Evolutionary conservation across 2,329 filamentous ascomycete genomes (phyloP), one percentile per base, ranked within the genome.

Genomic region (Myotisia sp.): DNA sequence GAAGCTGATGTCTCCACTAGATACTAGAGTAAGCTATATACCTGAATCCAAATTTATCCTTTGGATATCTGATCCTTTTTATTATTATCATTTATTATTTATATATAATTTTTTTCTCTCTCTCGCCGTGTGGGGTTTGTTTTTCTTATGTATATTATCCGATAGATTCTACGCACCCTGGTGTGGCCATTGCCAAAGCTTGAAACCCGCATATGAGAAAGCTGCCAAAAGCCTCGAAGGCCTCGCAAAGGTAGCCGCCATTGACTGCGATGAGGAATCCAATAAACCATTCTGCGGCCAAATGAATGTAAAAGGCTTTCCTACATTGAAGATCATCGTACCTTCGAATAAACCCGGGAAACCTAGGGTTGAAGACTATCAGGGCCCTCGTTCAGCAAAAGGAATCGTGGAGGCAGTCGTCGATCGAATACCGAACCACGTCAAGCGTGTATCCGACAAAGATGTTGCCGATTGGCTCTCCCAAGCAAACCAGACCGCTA

Each of bases 121-220:
- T 47, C n/a, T n/a, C n/a, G n/a, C n/a, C n/a, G n/a, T n/a, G n/a
- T n/a, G n/a, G n/a, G 41, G 22, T 75, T 27, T 26, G n/a, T n/a
- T n/a, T n/a, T n/a, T n/a, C n/a, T n/a, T n/a, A n/a, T n/a, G n/a
- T n/a, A n/a, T n/a, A n/a, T n/a, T n/a, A n/a, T n/a, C n/a, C n/a
- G n/a, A n/a, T 54, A 83, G 86, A 61, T 95, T 95, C 69, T 95
- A 93, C 52, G 87, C 87, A 6, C 87, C 87, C 16, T 95, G 87
- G 87, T 95, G 90, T 51, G 90, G 87, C 26, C 90, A 95, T 62
- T 98, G 90, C 65, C 72, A 93, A 62, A 94, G 80, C 61, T 78
- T 98, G 50, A 86, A 94, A 62, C 87, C 86, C 3, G 82, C 83
- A 28, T 98, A 90, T 61, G 87, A 95, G 59, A 93, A 93, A 59